Conservation (phyloP, 2,329 filamentous ascomycete genomes). For the Monosporascus cannonballus region DNA sequence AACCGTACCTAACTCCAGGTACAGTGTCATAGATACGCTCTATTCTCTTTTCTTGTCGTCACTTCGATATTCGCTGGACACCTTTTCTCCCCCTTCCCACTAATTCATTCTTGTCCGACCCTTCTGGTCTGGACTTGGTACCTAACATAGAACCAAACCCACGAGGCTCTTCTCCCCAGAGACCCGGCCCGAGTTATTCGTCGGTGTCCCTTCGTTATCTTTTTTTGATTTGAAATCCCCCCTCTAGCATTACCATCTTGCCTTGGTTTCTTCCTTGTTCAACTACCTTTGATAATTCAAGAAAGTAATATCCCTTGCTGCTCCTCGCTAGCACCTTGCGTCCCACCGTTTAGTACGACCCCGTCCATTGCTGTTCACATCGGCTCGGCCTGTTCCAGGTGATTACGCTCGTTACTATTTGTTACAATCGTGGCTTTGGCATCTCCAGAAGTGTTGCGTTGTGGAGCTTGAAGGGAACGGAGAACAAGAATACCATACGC, state of each 20-base stretch:
- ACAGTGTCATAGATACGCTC: too few species aligned
- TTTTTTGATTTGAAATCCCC: not conserved
- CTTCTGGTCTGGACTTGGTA: too few species aligned
- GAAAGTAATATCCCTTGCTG: not conserved
- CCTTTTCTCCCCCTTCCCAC: too few species aligned
- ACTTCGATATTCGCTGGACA: too few species aligned
- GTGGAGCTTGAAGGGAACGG: conserved; percentile 11
- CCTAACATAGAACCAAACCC: too few species aligned
- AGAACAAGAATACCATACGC: conserved; percentile 7
- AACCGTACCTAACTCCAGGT: too few species aligned
- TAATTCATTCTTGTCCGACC: too few species aligned
- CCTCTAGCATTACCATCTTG: not conserved
- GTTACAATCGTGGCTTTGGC: conserved; percentile 10
- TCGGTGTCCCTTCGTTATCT: not conserved
- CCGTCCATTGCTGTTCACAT: conserved; percentile 13
- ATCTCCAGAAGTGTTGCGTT: conserved; percentile 4
- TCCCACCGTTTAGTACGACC: conserved; percentile 15
- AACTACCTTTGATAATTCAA: not conserved
- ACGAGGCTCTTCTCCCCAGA: not conserved
- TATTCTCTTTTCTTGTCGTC: too few species aligned
- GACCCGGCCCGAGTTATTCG: not conserved
- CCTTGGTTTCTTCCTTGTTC: too few species aligned
- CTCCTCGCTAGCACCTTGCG: conserved; percentile 11
- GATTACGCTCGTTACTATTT: conserved; percentile 22
- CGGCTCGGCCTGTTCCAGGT: conserved; percentile 15